Base-by-base conservation (phyloP, 1,284 basidiomycete species). In the Apiotrichum porosum region DNA sequence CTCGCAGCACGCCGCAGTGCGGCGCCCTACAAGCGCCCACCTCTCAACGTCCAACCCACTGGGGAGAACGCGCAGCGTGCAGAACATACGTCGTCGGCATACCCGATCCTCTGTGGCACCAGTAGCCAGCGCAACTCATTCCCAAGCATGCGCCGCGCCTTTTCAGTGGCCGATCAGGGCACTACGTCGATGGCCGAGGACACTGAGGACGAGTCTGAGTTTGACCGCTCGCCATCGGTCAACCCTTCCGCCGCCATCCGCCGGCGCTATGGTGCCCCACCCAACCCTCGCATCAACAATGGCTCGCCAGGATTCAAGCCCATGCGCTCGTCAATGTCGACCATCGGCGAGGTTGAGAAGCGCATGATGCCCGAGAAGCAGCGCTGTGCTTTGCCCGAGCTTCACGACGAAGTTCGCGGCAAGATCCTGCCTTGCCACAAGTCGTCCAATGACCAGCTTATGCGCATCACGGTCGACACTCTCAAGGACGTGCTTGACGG, bases 351-450 rank as follows among this genome's bases (percentile, higher is more conserved):
- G 26, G 26, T 28, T 28, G 12, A 6, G 26, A 6, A 28, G 26
- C 26, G 26, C 26, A 6, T 12, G 26, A 13, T n/a, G 9, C 61
- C 56, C 42, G 57, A 56, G 10, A 61, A 59, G 47, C 61, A 56
- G 4, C 47, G 51, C n/a, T 54, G 60, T 28, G 83, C 82, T 21
- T 64, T 86, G 51, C 81, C 83, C 44, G 84, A 88, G 0, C 93
- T 93, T n/a, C 87, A 90, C 61, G 90, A 91, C 62, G 92, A 97
- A 70, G 82, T 86, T 21, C 79, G 85, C 54, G 91, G 92, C 38
- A 98, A 98, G 76, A 81, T 94, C 51, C 72, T 99, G 46, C 93
- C 94, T 17, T 98, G 94, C 73, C 86, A 91, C 68, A 83, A 84
- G 44, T 92, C 95, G 47, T 84, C 85, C 47, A 89, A 97, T 60